Percentiles rank a stretch among this genome's conserved stretches.
Conservation (phyloP, 768 basidiomycete genomes). For the Termitomyces sp. region DNA sequence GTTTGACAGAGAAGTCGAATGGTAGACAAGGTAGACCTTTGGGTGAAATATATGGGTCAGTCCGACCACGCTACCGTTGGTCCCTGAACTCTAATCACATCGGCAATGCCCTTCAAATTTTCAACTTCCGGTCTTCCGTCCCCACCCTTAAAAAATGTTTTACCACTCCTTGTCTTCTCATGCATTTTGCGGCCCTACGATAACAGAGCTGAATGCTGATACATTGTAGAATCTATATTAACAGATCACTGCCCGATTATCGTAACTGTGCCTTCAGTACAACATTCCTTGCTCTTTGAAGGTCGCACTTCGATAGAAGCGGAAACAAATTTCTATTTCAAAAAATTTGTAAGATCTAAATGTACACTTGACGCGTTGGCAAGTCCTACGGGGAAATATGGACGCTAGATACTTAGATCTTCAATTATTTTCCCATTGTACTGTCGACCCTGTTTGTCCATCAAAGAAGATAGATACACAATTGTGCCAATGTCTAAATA, state of each 20-base stretch:
- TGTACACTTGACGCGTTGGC: not conserved
- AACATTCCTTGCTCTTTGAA: not conserved
- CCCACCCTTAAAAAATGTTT: conserved; percentile 26
- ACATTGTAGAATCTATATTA: not conserved
- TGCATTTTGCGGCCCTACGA: not conserved
- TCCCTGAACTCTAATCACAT: conserved; percentile 38
- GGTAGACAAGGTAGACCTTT: conserved; percentile 23
- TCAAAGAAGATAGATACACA: not conserved
- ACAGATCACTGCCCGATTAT: not conserved
- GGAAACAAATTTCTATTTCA: not conserved
- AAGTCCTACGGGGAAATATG: not conserved
- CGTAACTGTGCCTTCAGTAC: not conserved
- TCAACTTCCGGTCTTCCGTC: conserved; percentile 39
- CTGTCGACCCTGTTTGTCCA: not conserved
- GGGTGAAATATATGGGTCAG: conserved; percentile 38
- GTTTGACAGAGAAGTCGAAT: conserved; percentile 25
- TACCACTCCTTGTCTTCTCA: conserved; percentile 9
- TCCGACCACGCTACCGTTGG: conserved; percentile 34
- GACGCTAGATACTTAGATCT: not conserved
- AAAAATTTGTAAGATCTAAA: not conserved
- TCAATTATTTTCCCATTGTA: not conserved
- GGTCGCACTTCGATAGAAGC: not conserved
- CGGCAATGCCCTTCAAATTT: conserved; percentile 47
- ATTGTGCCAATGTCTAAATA: not conserved
- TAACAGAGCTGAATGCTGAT: not conserved